phyloP scores from a whole-genome alignment of 768 basidiomycete species.

The Mycena epipterygia region DNA sequence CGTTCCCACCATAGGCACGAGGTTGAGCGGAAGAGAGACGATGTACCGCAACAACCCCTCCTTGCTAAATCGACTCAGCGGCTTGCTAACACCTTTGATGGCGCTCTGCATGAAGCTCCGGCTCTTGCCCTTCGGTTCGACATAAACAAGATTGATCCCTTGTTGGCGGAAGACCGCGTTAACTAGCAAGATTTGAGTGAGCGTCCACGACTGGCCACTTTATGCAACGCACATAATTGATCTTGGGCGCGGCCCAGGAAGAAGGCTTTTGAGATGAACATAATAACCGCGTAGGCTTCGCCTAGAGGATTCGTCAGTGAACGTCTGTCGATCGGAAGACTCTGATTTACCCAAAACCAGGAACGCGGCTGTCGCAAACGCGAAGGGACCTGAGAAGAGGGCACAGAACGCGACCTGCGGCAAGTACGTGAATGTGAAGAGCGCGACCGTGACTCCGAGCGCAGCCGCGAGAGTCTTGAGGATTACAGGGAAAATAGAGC shows the following conservation, averaged over 20 bases:
- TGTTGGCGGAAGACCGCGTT: slow-evolving; percentile 14
- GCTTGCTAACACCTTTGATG: slow-evolving; percentile 63
- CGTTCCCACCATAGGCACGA: slow-evolving; percentile 76
- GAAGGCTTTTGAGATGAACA: slow-evolving; percentile 52
- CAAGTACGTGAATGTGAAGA: slow-evolving; percentile 73
- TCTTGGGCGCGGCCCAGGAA: slow-evolving; percentile 53
- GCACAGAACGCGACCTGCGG: slow-evolving; percentile 77
- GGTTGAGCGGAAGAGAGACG: slow-evolving; percentile 75
- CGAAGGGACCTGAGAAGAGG: slow-evolving; percentile 74
- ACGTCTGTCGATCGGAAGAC: slow-evolving; percentile 58
- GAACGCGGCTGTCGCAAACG: slow-evolving; percentile 65
- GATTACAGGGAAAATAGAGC: slow-evolving; percentile 52
- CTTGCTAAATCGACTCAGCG: slow-evolving; percentile 58
- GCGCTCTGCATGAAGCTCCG: slow-evolving; percentile 57
- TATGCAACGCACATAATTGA: slow-evolving; percentile 50
- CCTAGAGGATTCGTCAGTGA: slow-evolving; percentile 49
- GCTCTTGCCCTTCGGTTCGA: slow-evolving; percentile 52
- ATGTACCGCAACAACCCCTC: slow-evolving; percentile 69
- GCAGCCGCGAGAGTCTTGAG: slow-evolving; percentile 55
- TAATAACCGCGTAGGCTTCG: slow-evolving; percentile 55
- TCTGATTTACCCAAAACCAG: slow-evolving; percentile 51
- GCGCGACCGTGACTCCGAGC: slow-evolving; percentile 52
- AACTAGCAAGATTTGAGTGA: slow-evolving; percentile 13
- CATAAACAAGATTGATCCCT: slow-evolving; percentile 7
- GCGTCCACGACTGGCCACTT: not conserved